Evolutionary conservation across 306 rosid species (phyloP).

Genomic region (Mimosa bimucronata): DNA sequence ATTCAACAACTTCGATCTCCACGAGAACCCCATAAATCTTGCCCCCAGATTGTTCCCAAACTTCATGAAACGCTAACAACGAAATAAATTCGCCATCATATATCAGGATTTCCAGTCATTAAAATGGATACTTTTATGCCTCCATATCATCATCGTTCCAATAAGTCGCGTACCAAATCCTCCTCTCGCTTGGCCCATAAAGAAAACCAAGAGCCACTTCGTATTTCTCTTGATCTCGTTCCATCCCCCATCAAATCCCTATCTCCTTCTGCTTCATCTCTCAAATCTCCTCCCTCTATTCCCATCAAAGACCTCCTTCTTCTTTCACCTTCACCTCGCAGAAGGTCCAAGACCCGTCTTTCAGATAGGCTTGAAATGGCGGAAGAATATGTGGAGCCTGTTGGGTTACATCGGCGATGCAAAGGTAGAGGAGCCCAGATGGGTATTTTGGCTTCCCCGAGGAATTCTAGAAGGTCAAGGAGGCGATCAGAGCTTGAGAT

Average conservation of each 20-base stretch:
- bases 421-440: constrained; percentile 47
- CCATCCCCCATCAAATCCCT: constrained; percentile 41
- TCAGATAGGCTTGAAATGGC: constrained; percentile 56
- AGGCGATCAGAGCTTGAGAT: constrained; percentile 63
- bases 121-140: constrained; percentile 60
- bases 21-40: not conserved
- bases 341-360: constrained; percentile 67
- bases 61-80: constrained; percentile 4
- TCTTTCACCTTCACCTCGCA: constrained; percentile 64
- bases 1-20: constrained; percentile 13
- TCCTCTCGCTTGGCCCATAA: constrained; percentile 46
- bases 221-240: constrained; percentile 45
- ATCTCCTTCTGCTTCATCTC: constrained; percentile 39
- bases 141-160: constrained; percentile 47
- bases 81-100: not conserved
- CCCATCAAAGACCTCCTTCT: constrained; percentile 54
- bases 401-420: constrained; percentile 51
- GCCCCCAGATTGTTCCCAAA: not conserved
- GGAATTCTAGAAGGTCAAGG: constrained; percentile 60
- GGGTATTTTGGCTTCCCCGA: constrained; percentile 67
- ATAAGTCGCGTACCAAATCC: constrained; percentile 46
- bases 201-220: constrained; percentile 40
- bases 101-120: not conserved
- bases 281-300: constrained; percentile 41
- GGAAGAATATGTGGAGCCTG: constrained; percentile 52